A percentile compares a stretch with the other conserved stretches of the same genome.
Conservation (phyloP, 1,284 basidiomycete species). For the Ustilago hordei region DNA sequence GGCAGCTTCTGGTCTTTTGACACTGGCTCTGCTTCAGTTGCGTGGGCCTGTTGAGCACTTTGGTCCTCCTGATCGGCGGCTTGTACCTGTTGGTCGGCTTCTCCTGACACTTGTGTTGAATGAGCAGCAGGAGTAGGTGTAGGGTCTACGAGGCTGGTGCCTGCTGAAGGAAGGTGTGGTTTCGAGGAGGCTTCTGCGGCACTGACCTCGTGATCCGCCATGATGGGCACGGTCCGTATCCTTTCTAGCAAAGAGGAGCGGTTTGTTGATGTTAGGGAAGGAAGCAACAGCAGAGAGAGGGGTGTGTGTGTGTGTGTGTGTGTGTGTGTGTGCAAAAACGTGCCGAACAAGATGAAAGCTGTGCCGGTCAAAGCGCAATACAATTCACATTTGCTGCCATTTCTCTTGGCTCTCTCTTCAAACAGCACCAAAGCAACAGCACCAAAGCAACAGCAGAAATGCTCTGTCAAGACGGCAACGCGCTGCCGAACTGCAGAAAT, state of each 20-base stretch:
- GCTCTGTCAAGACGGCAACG: background rate
- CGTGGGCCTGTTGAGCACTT: background rate
- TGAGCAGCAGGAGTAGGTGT: background rate
- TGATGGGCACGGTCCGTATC: conserved; percentile 19
- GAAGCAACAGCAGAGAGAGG: background rate
- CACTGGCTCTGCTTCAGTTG: background rate
- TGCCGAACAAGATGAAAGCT: conserved; percentile 4
- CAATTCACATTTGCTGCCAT: background rate
- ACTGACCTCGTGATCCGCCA: conserved; percentile 34
- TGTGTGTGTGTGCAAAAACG: background rate
- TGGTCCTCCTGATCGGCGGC: background rate
- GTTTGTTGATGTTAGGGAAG: conserved; percentile 72
- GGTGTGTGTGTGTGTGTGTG: no score
- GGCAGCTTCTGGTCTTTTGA: conserved; percentile 9
- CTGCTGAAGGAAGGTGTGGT: conserved; percentile 38
- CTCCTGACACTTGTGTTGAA: background rate
- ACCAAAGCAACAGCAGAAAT: background rate
- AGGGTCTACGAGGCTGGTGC: conserved; percentile 40
- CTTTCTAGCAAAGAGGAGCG: background rate
- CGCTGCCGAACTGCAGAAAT: conserved; percentile 1
- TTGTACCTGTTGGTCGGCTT: background rate
- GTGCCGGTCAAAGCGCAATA: conserved; percentile 3
- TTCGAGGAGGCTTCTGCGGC: conserved; percentile 29
- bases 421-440: background rate
- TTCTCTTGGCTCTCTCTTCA: background rate